Base-by-base conservation (phyloP, 371 early-diverging fungal genomes). In the Lichtheimia corymbifera region DNA sequence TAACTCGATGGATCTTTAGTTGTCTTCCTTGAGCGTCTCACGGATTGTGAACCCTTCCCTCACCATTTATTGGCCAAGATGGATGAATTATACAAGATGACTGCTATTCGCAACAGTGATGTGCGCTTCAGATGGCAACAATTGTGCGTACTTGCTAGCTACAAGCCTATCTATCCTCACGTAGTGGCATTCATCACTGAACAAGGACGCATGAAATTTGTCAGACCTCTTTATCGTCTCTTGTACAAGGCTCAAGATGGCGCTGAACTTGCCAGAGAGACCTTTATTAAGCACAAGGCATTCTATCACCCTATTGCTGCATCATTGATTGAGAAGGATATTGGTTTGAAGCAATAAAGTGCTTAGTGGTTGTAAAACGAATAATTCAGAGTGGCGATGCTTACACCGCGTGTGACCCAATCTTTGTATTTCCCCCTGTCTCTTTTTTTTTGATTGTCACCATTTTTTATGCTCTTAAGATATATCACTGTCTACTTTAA, bases 151-250 rank as follows among this genome's bases (percentile, higher is more conserved):
- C 79, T 83, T 71, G 82, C 93, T 24, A 78, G 84, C 57, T 91
- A 93, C 63, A 87, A 91, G 71, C 77, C 83, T 30, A 87, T 94
- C 51, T 91, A 88, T 62, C 88, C 88, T 14, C 72, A 83, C 2
- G 92, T 93, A 0, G 88, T 88, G 11, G 78, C 79, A 18, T 95
- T 98, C 70, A 76, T 96, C 7, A 86, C 85, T 4, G 80, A 87
- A 58, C 94, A 95, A 73, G 98, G 98, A 13, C 83, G 98, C 51
- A 97, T 97, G 98, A 98, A 98, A 78, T 97, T 85, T 72, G 92
- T 94, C 3, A 77, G 94, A 35, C 90, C 92, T 56, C 79, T 95
- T 24, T 94, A 91, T 69, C 83, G 91, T 49, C 70, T 76, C 18
- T 66, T 92, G 14, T 76, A 83, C 76, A 72, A 81, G 55, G 84